Base-by-base conservation (phyloP, 768 basidiomycete species). In the Rhodotorula kratochvilovae region DNA sequence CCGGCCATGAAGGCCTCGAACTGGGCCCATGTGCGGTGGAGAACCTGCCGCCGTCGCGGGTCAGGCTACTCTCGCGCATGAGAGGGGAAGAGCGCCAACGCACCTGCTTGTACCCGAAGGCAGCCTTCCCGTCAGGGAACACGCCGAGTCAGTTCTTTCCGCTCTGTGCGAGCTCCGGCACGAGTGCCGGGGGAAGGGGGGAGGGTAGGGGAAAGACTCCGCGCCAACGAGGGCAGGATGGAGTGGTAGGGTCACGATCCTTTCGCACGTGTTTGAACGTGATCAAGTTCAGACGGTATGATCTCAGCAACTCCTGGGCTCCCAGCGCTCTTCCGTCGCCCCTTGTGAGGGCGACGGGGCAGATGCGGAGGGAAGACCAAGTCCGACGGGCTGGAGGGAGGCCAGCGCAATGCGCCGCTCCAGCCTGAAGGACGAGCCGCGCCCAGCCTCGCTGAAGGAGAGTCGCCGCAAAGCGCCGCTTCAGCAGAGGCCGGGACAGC, bases 251-350 rank as follows among this genome's bases (percentile, higher is more conserved):
- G 67, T 65, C 66, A 63, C 89, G 77, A 59, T 93, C 90, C 90
- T 91, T 92, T 90, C 91, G 92, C 91, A 91, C 90, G 90, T 91
- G 85, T 92, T 65, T 91, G n/a, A 25, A 87, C 89, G 85, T 90
- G 91, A 89, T 85, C 92, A 93, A 90, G 91, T 92, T 92, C 90
- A 81, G 86, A 88, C 92, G 91, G 91, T 93, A 86, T 93, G 70
- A 90, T 93, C 92, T 94, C 91, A 93, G 76, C 75, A 27, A 15
- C 71, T 54, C 57, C 45, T 12, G 55, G 61, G 2, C 29, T 53
- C 51, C 5, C n/a, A n/a, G 8, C 51, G 51, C n/a, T 53, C 51
- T 12, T 53, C 25, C 51, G 27, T n/a, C 12, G 19, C 39, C 57
- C 19, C 33, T 29, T 12, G 5, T 13, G 29, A 11, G 13, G 8